Base-by-base conservation (phyloP, 495 filamentous ascomycete genomes). In the Trichoderma orchidacearum region DNA sequence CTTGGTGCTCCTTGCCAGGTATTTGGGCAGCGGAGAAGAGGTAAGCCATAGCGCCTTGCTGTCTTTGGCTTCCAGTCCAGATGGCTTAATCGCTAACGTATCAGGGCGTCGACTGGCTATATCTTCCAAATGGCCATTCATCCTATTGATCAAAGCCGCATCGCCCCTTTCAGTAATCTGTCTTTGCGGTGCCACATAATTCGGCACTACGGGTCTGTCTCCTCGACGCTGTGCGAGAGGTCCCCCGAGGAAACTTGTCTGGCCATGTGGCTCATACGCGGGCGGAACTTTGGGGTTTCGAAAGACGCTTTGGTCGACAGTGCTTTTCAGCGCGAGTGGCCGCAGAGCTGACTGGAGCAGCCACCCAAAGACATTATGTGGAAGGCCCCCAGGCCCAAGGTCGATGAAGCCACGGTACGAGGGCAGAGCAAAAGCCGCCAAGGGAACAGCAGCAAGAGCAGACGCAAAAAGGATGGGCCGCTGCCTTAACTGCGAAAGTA, bases 371-470 rank as follows among this genome's bases (percentile, higher is more conserved):
- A 63, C 45, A 55, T 71, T 66, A 57, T 66, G 59, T 18, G 72
- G 72, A 4, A 72, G 34, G 36, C 72, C 72, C 58, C 69, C 68
- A 21, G 58, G 62, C 32, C 70, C 70, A 55, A 73, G 65, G 6
- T 66, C 62, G 32, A 70, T 62, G 65, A 61, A 72, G 25, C 58
- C 56, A 3, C 30, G 27, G 61, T 72, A 72, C 55, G 59, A 61
- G 48, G 57, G 41, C 12, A 53, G n/a, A 1, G 53, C 36, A 9
- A 48, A 13, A 48, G 41, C 41, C 15, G 21, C 41, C 11, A 48
- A 13, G 3, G 41, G 41, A 11, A 48, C 7, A 9, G 27, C 15
- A 11, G 41, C 41, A 25, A 48, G 11, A 17, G 41, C 41, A 48
- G 41, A 48, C 2, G 41, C 27, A 17, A 48, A 48, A 23, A 48